These are phyloP conservation scores for Ustilago loliicola DNA, from an alignment of 1,284 basidiomycete genomes.

Conservation along the genomic window DNA sequence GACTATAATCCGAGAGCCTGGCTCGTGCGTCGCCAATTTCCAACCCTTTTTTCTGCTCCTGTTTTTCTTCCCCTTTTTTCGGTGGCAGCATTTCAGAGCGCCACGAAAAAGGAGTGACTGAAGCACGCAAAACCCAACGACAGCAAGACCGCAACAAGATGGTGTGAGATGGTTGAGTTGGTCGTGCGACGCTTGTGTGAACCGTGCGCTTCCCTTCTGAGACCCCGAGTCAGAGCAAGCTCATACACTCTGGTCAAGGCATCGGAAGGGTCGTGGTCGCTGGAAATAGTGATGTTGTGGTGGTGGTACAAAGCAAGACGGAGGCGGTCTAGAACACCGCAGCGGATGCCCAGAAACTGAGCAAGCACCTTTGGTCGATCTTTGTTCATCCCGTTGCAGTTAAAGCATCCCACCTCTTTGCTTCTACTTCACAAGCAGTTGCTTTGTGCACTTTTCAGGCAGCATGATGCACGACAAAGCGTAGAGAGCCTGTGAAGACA, in stretches of 20 bases:
- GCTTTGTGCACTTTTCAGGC: no score
- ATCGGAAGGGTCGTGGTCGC: neutral
- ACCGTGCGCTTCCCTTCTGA: neutral
- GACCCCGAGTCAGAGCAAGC: neutral
- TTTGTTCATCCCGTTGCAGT: no score
- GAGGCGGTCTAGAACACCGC: no score
- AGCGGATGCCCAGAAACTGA: no score
- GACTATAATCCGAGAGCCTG: neutral
- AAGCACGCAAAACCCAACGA: neutral
- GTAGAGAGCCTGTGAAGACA: neutral
- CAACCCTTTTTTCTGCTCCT: neutral
- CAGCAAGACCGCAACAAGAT: neutral
- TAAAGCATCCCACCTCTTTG: no score
- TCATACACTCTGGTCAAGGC: neutral
- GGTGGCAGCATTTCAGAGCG: neutral
- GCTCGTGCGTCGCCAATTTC: constrained; percentile 3
- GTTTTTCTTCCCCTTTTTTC: constrained; percentile 3
- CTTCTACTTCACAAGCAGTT: no score
- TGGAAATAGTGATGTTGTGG: no score
- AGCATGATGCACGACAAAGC: no score
- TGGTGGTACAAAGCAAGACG: neutral
- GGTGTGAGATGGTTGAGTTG: neutral
- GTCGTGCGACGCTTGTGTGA: neutral
- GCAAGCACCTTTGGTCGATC: no score
- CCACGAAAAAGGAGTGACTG: neutral